Conservation (phyloP, 768 basidiomycete species). For the Hysterangium stoloniferum region DNA sequence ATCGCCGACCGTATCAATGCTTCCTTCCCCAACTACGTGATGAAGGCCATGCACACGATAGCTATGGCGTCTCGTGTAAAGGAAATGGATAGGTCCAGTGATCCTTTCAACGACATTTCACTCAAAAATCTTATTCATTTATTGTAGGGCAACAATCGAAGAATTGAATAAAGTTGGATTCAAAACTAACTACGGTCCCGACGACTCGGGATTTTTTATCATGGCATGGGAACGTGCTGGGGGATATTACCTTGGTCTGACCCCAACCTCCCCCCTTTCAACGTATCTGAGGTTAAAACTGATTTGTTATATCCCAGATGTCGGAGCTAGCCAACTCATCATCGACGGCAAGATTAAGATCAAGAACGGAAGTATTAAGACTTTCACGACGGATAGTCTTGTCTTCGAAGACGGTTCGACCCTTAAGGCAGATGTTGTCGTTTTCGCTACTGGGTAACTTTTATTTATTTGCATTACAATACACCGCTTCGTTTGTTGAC, state of each 20-base stretch:
- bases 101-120: constrained; percentile 13
- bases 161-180: constrained; percentile 53
- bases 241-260: constrained; percentile 62
- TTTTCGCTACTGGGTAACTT: constrained; percentile 51
- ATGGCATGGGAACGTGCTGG: constrained; percentile 43
- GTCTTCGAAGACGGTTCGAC: constrained; percentile 41
- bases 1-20: constrained; percentile 44
- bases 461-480: no score
- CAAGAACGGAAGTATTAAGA: constrained; percentile 50
- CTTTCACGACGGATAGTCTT: constrained; percentile 36
- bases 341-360: constrained; percentile 64
- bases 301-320: constrained; percentile 28
- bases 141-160: constrained; percentile 41
- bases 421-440: constrained; percentile 44
- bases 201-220: constrained; percentile 43
- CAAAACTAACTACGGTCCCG: constrained; percentile 41
- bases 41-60: constrained; percentile 28
- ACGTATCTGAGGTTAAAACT: background rate
- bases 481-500: background rate
- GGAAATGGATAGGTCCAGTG: constrained; percentile 19
- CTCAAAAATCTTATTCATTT: constrained; percentile 6
- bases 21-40: constrained; percentile 35
- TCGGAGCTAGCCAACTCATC: constrained; percentile 53
- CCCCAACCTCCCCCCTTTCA: background rate
- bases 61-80: constrained; percentile 27